phyloP scores from a whole-genome alignment of 768 basidiomycete genomes.

The Bullera alba region DNA sequence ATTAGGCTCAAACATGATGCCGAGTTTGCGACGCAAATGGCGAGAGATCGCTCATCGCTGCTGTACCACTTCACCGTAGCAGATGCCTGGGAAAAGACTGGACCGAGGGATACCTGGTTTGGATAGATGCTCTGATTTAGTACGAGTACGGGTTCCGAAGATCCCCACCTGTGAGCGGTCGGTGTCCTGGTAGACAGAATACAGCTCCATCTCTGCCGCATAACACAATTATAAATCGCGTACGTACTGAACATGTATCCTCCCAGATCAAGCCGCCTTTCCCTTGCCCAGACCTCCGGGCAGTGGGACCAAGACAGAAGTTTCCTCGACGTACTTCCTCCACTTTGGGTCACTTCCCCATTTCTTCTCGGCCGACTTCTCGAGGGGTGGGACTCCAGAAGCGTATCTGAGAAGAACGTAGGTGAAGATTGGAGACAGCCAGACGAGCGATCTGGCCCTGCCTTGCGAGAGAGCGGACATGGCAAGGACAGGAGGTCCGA shows the following conservation, averaged over 20 bases:
- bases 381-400: constrained; percentile 67
- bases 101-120: too few species aligned
- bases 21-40: neutral
- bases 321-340: constrained; percentile 28
- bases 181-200: too few species aligned
- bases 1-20: neutral
- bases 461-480: constrained; percentile 50
- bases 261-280: constrained; percentile 3
- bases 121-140: too few species aligned
- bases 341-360: constrained; percentile 27
- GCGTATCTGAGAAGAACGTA: constrained; percentile 55
- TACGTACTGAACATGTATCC: too few species aligned
- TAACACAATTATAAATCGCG: too few species aligned
- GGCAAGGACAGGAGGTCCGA: constrained; percentile 59
- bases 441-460: constrained; percentile 47
- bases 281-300: constrained; percentile 33
- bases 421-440: constrained; percentile 58
- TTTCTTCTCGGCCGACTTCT: constrained; percentile 47
- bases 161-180: too few species aligned
- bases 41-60: neutral
- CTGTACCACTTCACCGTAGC: neutral
- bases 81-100: neutral
- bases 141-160: too few species aligned
- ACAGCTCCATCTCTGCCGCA: too few species aligned
- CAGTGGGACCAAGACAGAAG: constrained; percentile 29